A percentile compares a stretch with the other conserved stretches of the same genome.
These are phyloP conservation scores for Cytidiella melzeri DNA, from an alignment of 768 basidiomycete species.

Conservation along the genomic window DNA sequence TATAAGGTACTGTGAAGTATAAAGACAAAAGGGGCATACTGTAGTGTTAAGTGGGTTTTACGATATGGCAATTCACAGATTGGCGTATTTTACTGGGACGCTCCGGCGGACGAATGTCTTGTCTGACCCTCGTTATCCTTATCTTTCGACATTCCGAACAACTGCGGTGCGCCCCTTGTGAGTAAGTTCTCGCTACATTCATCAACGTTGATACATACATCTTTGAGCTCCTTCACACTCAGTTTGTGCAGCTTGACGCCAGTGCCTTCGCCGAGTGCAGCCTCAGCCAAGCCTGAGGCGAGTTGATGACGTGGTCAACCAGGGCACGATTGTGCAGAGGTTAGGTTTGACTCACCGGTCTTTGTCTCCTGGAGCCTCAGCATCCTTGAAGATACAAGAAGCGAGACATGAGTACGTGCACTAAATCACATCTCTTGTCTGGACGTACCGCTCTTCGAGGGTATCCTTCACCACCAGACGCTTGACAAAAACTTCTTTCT, in stretches of 20 bases:
- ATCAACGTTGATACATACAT: conserved; percentile 34
- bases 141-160: conserved; percentile 5
- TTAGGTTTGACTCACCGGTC: conserved; percentile 32
- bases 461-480: conserved; percentile 61
- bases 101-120: neutral
- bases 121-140: neutral
- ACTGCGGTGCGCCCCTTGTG: neutral
- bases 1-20: too few relatives aligned
- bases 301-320: too few relatives aligned
- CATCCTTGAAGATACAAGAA: conserved; percentile 57
- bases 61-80: too few relatives aligned
- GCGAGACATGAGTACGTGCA: neutral
- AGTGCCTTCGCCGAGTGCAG: conserved; percentile 63
- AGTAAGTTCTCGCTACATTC: neutral
- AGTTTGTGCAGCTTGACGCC: conserved; percentile 57
- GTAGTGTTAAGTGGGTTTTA: too few relatives aligned
- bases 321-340: neutral
- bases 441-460: conserved; percentile 69
- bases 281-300: conserved; percentile 49
- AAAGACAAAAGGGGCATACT: too few relatives aligned
- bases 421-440: neutral
- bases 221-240: conserved; percentile 64
- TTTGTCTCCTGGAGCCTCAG: conserved; percentile 65
- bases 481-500: conserved; percentile 62
- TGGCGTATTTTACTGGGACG: too few relatives aligned